A percentile compares a stretch with the other conserved stretches of the same genome.
Conservation (phyloP, 2,329 filamentous ascomycete species). For the Zalaria sp. region DNA sequence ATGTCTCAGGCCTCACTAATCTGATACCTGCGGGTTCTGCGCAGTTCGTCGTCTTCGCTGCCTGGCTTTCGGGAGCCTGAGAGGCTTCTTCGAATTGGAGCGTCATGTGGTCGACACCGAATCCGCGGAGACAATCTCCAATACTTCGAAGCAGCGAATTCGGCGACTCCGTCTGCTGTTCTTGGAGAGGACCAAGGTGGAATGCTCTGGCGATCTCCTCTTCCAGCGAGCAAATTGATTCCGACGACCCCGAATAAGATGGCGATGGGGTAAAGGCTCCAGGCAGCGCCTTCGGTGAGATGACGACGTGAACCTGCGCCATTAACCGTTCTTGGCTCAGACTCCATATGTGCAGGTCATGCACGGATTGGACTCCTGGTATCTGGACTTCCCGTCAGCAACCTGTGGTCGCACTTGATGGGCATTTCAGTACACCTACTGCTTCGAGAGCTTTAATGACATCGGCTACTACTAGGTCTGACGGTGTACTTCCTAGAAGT, state of each 20-base stretch:
- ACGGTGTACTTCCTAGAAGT: constrained; percentile 51
- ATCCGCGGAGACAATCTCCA: neutral
- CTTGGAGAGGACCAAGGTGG: no score
- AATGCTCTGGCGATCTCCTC: no score
- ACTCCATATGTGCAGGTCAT: constrained; percentile 63
- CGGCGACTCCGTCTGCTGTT: no score
- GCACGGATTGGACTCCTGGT: constrained; percentile 50
- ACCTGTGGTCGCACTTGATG: no score
- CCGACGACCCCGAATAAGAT: no score
- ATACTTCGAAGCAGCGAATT: no score
- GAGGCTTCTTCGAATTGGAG: neutral
- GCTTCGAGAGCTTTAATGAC: constrained; percentile 56
- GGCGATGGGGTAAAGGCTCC: no score
- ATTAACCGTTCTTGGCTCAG: constrained; percentile 56
- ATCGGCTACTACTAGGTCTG: constrained; percentile 44
- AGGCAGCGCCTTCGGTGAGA: constrained; percentile 23
- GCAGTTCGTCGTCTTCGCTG: no score
- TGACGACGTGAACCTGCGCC: constrained; percentile 54
- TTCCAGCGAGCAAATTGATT: no score
- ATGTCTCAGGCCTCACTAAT: no score
- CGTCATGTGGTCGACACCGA: neutral
- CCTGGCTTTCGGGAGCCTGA: no score
- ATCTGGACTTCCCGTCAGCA: constrained; percentile 21
- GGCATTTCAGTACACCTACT: constrained; percentile 1
- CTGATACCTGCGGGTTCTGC: no score